phyloP scores from a whole-genome alignment of 2,329 filamentous ascomycete genomes.

The Ophiostoma fasciatum region DNA sequence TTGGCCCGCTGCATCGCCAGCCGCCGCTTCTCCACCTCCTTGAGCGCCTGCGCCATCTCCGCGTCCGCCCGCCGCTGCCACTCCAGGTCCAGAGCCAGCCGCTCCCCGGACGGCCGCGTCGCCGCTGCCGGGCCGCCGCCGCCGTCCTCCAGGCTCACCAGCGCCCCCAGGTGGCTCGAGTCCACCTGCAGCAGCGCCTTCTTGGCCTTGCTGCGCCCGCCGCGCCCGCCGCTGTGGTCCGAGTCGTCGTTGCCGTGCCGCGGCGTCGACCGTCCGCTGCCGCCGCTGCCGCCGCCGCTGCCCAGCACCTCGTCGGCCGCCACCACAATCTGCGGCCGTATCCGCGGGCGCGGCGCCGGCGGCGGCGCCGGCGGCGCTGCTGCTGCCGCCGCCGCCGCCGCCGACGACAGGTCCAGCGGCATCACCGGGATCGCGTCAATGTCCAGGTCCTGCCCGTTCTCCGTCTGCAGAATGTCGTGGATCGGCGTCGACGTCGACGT shows the following conservation, averaged over 20 bases:
- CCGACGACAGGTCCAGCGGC: constrained; percentile 60
- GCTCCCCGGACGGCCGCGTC: constrained; percentile 1
- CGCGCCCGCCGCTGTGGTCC: constrained; percentile 26
- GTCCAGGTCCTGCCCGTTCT: constrained; percentile 67
- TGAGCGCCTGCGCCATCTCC: constrained; percentile 79
- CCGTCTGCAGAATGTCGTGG: constrained; percentile 57
- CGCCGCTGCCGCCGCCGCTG: constrained; percentile 8
- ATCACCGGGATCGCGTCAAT: constrained; percentile 94
- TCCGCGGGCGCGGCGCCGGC: constrained; percentile 16
- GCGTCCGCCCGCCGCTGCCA: constrained; percentile 60
- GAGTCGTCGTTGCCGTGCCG: constrained; percentile 40
- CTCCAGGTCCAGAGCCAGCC: constrained; percentile 47
- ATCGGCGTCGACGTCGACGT: constrained; percentile 62
- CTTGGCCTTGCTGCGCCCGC: constrained; percentile 32
- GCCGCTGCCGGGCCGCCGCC: constrained; percentile 15
- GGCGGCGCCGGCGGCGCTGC: constrained; percentile 21
- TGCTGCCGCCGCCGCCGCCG: constrained; percentile 13
- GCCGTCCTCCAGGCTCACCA: constrained; percentile 55
- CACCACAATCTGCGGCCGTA: constrained; percentile 49
- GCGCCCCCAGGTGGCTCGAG: constrained; percentile 61
- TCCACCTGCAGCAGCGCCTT: constrained; percentile 63
- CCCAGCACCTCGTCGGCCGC: constrained; percentile 60
- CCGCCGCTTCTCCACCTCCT: constrained; percentile 72
- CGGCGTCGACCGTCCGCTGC: constrained; percentile 33
- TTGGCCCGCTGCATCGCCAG: constrained; percentile 80